Evolutionary conservation across 2,329 filamentous ascomycete species (phyloP), one percentile per base, ranked within the genome.

Genomic region (Colletotrichum sp.): DNA sequence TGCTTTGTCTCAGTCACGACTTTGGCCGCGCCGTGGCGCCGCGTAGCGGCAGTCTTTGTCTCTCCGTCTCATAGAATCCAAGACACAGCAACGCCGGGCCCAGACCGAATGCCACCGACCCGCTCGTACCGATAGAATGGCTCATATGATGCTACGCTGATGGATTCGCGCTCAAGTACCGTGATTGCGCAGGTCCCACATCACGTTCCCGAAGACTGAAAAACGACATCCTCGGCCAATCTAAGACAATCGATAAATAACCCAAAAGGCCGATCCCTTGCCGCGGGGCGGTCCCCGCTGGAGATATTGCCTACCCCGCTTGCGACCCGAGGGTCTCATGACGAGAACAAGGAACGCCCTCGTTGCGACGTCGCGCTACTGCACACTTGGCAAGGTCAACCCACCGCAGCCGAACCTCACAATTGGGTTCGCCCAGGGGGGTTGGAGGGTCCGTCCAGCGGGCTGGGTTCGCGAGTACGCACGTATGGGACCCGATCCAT

Each of bases 231-330:
- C 63, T 36, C 57, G 38, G 32, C 64, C 73, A 68, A 69, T 60
- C 73, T 32, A 52, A 64, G 70, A 68, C 55, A 58, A 52, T 52
- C 24, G 43, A 73, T 57, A 57, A 57, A 21, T 18, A 48, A 52
- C 48, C 24, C 38, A 28, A 21, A 48, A 65, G 21, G 30, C 16
- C 58, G 58, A 65, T 73, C 21, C 21, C 34, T 38, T 60, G 26
- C n/a, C 30, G 30, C 21, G 32, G 38, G 24, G 32, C 66, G 8
- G 55, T 61, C 63, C 64, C 64, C 73, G 64, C 64, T 73, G 64
- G 16, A 68, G 70, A 75, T 58, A 73, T 75, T 75, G 38, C 58
- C n/a, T 34, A 65, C 73, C 58, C 73, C 73, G 57, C 73, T 63
- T 24, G 60, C 15, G 57, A 52, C 43, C 71, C 71, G 64, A 74